Evolutionary conservation across 2,329 filamentous ascomycete species (phyloP), one percentile per base, ranked within the genome.

Genomic region (Colletotrichum truncatum): DNA sequence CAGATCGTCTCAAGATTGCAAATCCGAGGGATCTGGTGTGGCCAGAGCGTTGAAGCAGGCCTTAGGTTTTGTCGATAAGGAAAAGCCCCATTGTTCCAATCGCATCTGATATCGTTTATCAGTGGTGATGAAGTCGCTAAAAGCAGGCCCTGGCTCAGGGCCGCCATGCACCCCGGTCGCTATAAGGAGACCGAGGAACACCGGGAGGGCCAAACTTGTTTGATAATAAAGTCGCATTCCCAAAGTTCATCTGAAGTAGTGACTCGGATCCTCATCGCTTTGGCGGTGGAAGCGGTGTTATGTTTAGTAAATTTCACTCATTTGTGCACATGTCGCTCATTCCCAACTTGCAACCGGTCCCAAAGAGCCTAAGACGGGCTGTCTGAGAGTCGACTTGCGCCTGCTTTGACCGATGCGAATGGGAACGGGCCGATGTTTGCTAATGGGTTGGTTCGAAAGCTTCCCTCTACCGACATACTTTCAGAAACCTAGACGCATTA

Each of bases 1-100:
- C 39, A 46, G 36, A 52, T 54, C 54, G 67, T 69, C 66, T 68
- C 67, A 69, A 62, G 66, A 69, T 66, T 67, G 67, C 67, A 68
- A 68, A 69, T 68, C 56, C 36, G 30, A 45, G 34, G 46, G 21
- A 39, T 41, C 26, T 49, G n/a, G 6, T 16, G 38, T 53, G 46
- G 52, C 52, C 52, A 46, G 59, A 49, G 45, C 46, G 52, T 28
- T 14, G 30, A 36, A 23, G 18, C 48, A 39, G 43, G 16, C 10
- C n/a, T 46, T n/a, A 45, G 36, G 26, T 30, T n/a, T 16, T 53
- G 41, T 34, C 16, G 45, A 45, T 30, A 30, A 53, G 46, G 16
- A 49, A 49, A 59, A 53, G 11, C 41, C 25, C 39, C 48, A 45
- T 41, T 25, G 55, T 25, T 32, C 28, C 39, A 11, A 14, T 49